phyloP scores from a whole-genome alignment of 1,284 basidiomycete species.

The Boletus sp. region DNA sequence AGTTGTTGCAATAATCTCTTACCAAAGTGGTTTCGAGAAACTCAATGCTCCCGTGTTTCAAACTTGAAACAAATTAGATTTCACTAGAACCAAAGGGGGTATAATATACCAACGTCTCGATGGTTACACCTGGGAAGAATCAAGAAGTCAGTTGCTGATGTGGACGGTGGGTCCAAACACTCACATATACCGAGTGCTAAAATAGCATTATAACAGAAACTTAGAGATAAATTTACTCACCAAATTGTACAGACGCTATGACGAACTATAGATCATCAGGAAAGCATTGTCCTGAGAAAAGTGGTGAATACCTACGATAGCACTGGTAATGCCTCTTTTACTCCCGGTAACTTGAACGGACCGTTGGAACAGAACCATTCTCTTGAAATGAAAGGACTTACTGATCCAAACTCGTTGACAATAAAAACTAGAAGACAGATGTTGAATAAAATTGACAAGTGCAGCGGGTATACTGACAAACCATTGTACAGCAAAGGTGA shows the following conservation, averaged over 20 bases:
- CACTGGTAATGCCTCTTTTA: neutral
- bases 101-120: constrained; percentile 8
- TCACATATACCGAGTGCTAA: constrained; percentile 15
- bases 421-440: constrained; percentile 12
- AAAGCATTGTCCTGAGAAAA: neutral
- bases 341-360: constrained; percentile 8
- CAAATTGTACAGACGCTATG: constrained; percentile 6
- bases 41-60: constrained; percentile 2
- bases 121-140: neutral
- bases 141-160: neutral
- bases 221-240: neutral
- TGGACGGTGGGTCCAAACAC: neutral
- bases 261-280: constrained; percentile 1
- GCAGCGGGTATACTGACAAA: neutral
- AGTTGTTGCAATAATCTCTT: neutral
- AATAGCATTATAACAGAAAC: neutral
- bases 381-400: neutral
- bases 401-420: constrained; percentile 25
- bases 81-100: neutral
- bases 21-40: constrained; percentile 14
- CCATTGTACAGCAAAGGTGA: constrained; percentile 19
- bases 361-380: neutral
- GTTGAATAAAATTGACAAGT: neutral
- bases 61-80: neutral
- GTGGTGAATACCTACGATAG: constrained; percentile 1